Evolutionary conservation across 495 filamentous ascomycete genomes (phyloP).

Genomic region (Poronia punctata): DNA sequence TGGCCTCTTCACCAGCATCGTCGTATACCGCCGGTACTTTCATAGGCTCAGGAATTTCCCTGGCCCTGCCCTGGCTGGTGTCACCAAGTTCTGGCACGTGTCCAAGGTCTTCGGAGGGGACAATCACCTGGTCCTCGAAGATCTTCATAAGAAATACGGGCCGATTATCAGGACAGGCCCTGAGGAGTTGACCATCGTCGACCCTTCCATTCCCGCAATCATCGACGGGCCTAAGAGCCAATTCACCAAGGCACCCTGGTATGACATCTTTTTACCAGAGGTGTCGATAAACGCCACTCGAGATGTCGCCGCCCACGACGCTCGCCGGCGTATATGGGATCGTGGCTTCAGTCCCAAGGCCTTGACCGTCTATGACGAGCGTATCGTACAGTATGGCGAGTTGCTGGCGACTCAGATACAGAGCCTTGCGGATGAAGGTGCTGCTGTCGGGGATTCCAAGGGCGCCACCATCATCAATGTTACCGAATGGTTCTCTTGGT

Average conservation of each 20-base stretch:
- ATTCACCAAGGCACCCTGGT: constrained; percentile 35
- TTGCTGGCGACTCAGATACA: constrained; percentile 19
- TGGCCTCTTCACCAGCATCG: constrained; percentile 37
- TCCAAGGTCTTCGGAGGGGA: constrained; percentile 16
- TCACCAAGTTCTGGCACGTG: constrained; percentile 34
- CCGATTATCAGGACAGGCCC: constrained; percentile 33
- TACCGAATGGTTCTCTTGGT: constrained; percentile 29
- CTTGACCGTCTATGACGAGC: constrained; percentile 13
- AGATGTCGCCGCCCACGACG: constrained; percentile 18
- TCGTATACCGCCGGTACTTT: constrained; percentile 38
- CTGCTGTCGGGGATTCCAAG: not conserved
- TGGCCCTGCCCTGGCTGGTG: constrained; percentile 32
- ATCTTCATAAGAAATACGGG: constrained; percentile 28
- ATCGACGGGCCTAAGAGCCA: constrained; percentile 25
- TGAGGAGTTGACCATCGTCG: constrained; percentile 28
- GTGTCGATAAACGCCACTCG: constrained; percentile 27
- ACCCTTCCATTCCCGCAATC: constrained; percentile 21
- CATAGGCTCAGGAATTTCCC: constrained; percentile 40
- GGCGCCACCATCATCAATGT: constrained; percentile 10
- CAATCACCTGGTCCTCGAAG: constrained; percentile 30
- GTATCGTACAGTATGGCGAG: constrained; percentile 21
- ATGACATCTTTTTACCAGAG: constrained; percentile 30
- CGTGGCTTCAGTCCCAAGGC: constrained; percentile 23
- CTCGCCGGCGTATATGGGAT: constrained; percentile 30
- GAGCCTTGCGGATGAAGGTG: constrained; percentile 6